A percentile compares a stretch with the other conserved stretches of the same genome.
These are phyloP conservation scores for Coemansia sp. DNA, from an alignment of 192 early-diverging fungal genomes.

Conservation along the genomic window DNA sequence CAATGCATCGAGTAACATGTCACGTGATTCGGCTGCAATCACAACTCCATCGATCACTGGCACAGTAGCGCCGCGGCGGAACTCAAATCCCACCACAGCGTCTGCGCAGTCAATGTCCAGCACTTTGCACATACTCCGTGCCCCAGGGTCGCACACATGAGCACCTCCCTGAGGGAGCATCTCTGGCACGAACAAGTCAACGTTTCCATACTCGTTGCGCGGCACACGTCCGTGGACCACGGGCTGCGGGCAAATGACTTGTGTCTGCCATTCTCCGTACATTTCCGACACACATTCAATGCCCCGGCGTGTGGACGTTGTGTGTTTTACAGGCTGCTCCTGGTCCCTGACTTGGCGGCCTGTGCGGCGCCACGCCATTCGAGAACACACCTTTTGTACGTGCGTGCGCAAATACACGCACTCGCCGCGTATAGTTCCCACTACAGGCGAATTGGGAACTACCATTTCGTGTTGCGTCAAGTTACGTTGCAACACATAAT, in stretches of 20 bases:
- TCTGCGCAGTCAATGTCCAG: slow-evolving; percentile 77
- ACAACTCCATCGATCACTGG: slow-evolving; percentile 44
- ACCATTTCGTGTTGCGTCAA: slow-evolving; percentile 77
- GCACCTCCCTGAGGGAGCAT: slow-evolving; percentile 85
- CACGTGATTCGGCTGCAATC: slow-evolving; percentile 15
- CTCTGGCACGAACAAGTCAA: slow-evolving; percentile 77
- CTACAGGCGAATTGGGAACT: slow-evolving; percentile 64
- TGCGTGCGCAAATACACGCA: slow-evolving; percentile 74
- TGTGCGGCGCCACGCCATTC: slow-evolving; percentile 66
- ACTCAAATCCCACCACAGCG: slow-evolving; percentile 70
- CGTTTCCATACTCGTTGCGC: slow-evolving; percentile 76
- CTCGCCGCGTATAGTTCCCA: slow-evolving; percentile 78
- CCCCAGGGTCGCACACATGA: slow-evolving; percentile 65
- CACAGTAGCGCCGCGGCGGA: slow-evolving; percentile 22
- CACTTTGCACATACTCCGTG: slow-evolving; percentile 66
- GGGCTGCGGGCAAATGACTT: slow-evolving; percentile 59
- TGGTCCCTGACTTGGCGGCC: slow-evolving; percentile 20
- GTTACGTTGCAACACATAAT: slow-evolving; percentile 81
- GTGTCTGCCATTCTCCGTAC: slow-evolving; percentile 91
- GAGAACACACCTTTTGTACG: slow-evolving; percentile 63
- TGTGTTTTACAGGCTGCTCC: slow-evolving; percentile 46
- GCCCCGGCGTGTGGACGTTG: slow-evolving; percentile 11
- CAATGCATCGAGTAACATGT: slow-evolving; percentile 38
- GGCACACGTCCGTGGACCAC: slow-evolving; percentile 76
- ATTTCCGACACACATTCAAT: slow-evolving; percentile 25